Evolutionary conservation across 169 alveolate species (phyloP).

Genomic region (Ichthyophthirius multifiliis): DNA sequence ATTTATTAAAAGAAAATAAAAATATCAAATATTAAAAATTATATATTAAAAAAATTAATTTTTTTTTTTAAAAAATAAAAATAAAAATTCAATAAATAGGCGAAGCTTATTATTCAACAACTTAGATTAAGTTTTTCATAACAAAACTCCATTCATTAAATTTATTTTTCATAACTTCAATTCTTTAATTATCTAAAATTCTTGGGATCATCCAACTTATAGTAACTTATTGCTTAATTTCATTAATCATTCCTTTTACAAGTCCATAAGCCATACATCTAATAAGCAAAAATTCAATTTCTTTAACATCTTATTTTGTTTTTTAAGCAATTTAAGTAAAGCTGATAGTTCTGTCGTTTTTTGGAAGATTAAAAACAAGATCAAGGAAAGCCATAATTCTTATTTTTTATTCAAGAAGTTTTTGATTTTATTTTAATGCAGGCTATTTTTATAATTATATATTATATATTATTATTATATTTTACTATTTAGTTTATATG

Average conservation of each 20-base stretch:
- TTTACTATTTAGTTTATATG: constrained; percentile 8
- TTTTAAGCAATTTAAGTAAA: constrained; percentile 14
- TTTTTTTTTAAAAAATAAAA: no score
- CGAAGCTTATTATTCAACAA: background rate
- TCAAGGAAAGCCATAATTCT: constrained; percentile 45
- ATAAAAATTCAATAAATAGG: constrained; percentile 9
- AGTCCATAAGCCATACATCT: constrained; percentile 35
- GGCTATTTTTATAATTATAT: background rate
- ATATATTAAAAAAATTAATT: no score
- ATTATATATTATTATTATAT: background rate
- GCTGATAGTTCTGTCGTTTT: constrained; percentile 24
- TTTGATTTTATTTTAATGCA: background rate
- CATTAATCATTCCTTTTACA: constrained; percentile 37
- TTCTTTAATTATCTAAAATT: constrained; percentile 28
- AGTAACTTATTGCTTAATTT: constrained; percentile 14
- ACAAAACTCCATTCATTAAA: constrained; percentile 20
- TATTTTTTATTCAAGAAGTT: constrained; percentile 23
- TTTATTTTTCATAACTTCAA: constrained; percentile 26
- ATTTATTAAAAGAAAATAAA: no score
- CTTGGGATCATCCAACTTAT: constrained; percentile 37
- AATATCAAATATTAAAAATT: no score
- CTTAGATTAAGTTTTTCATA: background rate
- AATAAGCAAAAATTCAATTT: constrained; percentile 30
- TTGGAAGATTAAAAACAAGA: constrained; percentile 36
- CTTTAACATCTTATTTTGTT: constrained; percentile 1